These are phyloP conservation scores for Phytophthora rubi DNA, from an alignment of 352 stramenopile species.

Conservation along the genomic window DNA sequence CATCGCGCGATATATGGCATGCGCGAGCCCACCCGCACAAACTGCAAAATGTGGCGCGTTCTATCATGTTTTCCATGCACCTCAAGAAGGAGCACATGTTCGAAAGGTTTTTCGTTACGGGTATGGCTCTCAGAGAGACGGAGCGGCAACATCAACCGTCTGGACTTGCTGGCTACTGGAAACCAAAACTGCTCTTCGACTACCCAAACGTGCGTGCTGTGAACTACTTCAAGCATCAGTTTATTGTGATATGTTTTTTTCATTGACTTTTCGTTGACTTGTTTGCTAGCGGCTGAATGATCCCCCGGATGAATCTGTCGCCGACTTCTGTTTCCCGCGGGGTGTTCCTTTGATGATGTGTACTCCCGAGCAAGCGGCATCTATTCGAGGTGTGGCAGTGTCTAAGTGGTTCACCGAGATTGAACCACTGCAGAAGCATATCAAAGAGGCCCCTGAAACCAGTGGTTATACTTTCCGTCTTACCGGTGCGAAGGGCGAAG, in stretches of 20 bases:
- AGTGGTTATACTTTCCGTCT: constrained; percentile 85
- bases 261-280: constrained; percentile 13
- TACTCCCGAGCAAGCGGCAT: constrained; percentile 55
- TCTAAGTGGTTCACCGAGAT: constrained; percentile 78
- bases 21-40: constrained; percentile 49
- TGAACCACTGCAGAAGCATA: constrained; percentile 64
- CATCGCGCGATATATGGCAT: constrained; percentile 65
- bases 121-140: constrained; percentile 44
- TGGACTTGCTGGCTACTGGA: constrained; percentile 64
- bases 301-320: constrained; percentile 56
- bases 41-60: constrained; percentile 69
- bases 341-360: constrained; percentile 72
- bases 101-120: constrained; percentile 82
- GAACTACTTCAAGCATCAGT: not conserved
- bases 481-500: constrained; percentile 84
- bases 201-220: constrained; percentile 59
- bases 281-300: constrained; percentile 38
- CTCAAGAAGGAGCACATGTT: constrained; percentile 85
- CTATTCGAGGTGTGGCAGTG: constrained; percentile 57
- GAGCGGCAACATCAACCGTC: constrained; percentile 41
- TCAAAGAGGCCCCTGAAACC: constrained; percentile 64
- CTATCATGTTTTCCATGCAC: constrained; percentile 83
- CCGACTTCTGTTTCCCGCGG: constrained; percentile 84
- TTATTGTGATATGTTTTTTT: not conserved
- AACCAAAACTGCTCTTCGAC: constrained; percentile 73